A percentile compares a stretch with the other conserved stretches of the same genome.
phyloP scores from a whole-genome alignment of 306 rosid species.

The Pterocarpus santalinus region DNA sequence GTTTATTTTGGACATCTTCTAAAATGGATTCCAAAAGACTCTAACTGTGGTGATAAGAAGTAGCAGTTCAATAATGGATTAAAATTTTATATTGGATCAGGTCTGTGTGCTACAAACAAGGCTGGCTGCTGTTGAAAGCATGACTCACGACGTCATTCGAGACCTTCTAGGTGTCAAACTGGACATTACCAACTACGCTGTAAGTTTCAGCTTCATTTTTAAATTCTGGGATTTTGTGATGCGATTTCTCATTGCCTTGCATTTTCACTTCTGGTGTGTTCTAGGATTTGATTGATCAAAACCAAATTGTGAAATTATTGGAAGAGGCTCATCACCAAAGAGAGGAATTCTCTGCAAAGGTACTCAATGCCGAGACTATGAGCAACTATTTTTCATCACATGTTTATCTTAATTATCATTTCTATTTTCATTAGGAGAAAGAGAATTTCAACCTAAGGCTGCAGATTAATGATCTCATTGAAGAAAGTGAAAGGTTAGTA shows the following conservation, averaged over 20 bases:
- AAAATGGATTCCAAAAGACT: constrained; percentile 13
- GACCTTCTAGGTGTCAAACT: constrained; percentile 92
- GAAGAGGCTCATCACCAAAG: constrained; percentile 76
- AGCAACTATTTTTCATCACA: not conserved
- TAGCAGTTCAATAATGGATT: constrained; percentile 11
- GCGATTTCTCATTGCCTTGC: constrained; percentile 48
- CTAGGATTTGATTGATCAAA: constrained; percentile 80
- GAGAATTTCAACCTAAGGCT: constrained; percentile 65
- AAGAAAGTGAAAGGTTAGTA: constrained; percentile 85
- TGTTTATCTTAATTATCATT: constrained; percentile 27
- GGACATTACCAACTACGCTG: constrained; percentile 90
- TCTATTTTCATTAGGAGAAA: constrained; percentile 64
- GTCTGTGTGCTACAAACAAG: constrained; percentile 83
- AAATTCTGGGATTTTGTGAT: constrained; percentile 24
- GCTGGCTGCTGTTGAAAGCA: constrained; percentile 92
- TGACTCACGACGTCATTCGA: constrained; percentile 98
- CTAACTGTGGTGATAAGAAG: constrained; percentile 11
- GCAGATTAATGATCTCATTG: constrained; percentile 69
- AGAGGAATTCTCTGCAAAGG: constrained; percentile 76
- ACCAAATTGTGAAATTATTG: constrained; percentile 72
- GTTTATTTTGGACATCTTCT: constrained; percentile 2
- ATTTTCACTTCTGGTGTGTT: constrained; percentile 43
- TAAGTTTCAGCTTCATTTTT: constrained; percentile 57
- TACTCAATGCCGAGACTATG: constrained; percentile 32
- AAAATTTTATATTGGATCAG: constrained; percentile 57